A percentile compares a stretch with the other conserved stretches of the same genome.
Conservation (phyloP, 768 basidiomycete genomes). For the Dictyophora rubrovolvata region DNA sequence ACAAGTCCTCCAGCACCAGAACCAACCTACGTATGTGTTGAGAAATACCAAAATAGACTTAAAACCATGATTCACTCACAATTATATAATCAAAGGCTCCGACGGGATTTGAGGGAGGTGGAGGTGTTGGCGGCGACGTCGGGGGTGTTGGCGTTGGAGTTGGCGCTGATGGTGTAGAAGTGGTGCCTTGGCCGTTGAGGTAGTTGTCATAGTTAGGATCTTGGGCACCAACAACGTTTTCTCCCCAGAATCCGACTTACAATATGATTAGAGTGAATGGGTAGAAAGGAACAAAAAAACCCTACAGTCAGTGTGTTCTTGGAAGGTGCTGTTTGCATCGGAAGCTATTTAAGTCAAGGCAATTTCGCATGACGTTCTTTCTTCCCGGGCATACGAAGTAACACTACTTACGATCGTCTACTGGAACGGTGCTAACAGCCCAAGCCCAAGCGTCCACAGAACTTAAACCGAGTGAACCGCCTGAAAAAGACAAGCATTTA, state of each 20-base stretch:
- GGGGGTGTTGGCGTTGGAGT: slow-evolving; percentile 30
- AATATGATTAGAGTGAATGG: background rate
- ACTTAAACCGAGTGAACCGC: background rate
- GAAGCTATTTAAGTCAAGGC: slow-evolving; percentile 25
- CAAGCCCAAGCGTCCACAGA: slow-evolving; percentile 7
- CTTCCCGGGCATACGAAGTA: background rate
- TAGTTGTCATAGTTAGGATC: slow-evolving; percentile 37
- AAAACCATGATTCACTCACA: slow-evolving; percentile 13
- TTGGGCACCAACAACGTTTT: slow-evolving; percentile 35
- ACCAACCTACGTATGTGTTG: slow-evolving; percentile 25
- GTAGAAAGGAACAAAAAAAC: background rate
- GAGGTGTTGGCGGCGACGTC: slow-evolving; percentile 33
- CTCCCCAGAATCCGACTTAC: slow-evolving; percentile 50
- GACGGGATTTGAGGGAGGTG: slow-evolving; percentile 11
- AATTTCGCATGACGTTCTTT: background rate
- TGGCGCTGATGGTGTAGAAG: slow-evolving; percentile 26
- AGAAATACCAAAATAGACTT: background rate
- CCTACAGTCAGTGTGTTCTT: slow-evolving; percentile 52
- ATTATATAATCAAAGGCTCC: slow-evolving; percentile 24
- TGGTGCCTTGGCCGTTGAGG: slow-evolving; percentile 33
- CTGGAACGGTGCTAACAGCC: background rate
- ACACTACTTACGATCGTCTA: background rate
- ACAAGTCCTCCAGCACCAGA: slow-evolving; percentile 51
- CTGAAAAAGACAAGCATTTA: slow-evolving; percentile 14
- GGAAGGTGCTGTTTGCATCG: slow-evolving; percentile 40